A percentile compares a stretch with the other conserved stretches of the same genome.
Conservation (phyloP, 2,329 filamentous ascomycete species). For the Sporothrix brasiliensis region DNA sequence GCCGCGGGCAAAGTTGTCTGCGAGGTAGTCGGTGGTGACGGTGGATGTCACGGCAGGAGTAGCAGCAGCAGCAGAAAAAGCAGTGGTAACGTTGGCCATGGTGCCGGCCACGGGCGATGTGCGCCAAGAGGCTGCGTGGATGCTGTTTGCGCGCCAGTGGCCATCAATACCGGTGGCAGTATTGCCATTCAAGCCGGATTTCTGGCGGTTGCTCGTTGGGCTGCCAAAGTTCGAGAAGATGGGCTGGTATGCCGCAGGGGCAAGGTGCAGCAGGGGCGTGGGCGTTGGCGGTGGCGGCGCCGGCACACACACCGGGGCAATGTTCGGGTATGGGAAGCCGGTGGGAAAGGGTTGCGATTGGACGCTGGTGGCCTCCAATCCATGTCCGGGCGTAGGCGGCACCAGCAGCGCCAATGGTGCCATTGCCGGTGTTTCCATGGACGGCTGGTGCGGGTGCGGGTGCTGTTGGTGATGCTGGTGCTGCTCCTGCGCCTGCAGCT, state of each 20-base stretch:
- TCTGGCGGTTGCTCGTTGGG: neutral
- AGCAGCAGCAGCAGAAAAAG: too few species aligned
- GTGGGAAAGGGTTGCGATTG: neutral
- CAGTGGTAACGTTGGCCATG: neutral
- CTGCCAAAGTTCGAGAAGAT: neutral
- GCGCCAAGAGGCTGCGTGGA: conserved; percentile 19
- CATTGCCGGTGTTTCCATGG: neutral
- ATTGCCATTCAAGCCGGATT: neutral
- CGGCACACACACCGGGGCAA: neutral
- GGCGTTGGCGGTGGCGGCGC: conserved; percentile 1
- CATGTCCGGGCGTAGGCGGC: neutral
- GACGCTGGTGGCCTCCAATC: neutral
- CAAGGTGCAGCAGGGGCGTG: neutral
- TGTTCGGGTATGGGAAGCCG: neutral
- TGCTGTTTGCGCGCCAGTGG: neutral
- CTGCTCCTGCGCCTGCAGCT: conserved; percentile 50
- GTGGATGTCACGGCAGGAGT: neutral
- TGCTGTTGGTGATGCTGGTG: conserved; percentile 21
- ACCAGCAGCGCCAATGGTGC: neutral
- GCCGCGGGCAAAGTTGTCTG: conserved; percentile 9
- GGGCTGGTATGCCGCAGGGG: neutral
- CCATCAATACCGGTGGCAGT: neutral
- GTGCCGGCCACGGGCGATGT: neutral
- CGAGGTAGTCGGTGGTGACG: neutral
- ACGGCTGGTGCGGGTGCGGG: conserved; percentile 6